Conservation (phyloP, 768 basidiomycete species). For the Auriscalpium vulgare region DNA sequence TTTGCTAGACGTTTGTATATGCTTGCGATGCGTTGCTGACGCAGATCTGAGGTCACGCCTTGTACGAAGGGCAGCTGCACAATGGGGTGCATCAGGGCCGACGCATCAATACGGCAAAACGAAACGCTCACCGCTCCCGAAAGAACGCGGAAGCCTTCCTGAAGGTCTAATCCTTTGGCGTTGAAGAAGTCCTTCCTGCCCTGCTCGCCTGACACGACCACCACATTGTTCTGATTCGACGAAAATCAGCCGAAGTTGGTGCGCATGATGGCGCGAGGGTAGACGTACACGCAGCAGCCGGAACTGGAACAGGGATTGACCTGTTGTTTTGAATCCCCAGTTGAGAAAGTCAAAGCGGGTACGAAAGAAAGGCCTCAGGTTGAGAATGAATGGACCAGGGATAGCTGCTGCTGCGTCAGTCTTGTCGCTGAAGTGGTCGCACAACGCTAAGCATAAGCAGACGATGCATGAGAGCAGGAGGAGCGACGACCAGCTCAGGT, state of each 20-base stretch:
- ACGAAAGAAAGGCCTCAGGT: conserved; percentile 62
- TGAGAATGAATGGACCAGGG: conserved; percentile 49
- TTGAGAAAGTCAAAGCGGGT: conserved; percentile 65
- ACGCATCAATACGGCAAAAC: neutral
- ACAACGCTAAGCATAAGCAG: conserved; percentile 4
- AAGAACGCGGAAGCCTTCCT: conserved; percentile 72
- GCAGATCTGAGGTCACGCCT: conserved; percentile 67
- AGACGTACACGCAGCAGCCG: conserved; percentile 53
- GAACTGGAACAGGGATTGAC: conserved; percentile 62
- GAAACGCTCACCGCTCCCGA: conserved; percentile 56
- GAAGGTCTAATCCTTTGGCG: conserved; percentile 64
- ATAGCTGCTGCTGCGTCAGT: conserved; percentile 43
- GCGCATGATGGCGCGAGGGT: conserved; percentile 1
- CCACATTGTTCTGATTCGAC: conserved; percentile 52
- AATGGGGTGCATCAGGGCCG: neutral
- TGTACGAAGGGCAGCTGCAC: conserved; percentile 65
- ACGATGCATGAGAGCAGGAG: conserved; percentile 19
- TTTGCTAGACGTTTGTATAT: conserved; percentile 67
- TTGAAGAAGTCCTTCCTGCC: conserved; percentile 64
- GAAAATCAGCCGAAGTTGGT: conserved; percentile 11
- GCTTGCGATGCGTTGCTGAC: conserved; percentile 48
- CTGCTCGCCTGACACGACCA: conserved; percentile 68
- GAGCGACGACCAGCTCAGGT: conserved; percentile 8
- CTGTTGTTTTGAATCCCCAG: conserved; percentile 62
- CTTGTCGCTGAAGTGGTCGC: neutral